Percentiles rank a stretch among this genome's conserved stretches.
Evolutionary conservation across 192 early-diverging fungal genomes (phyloP).

Genomic region (Backusella circina): DNA sequence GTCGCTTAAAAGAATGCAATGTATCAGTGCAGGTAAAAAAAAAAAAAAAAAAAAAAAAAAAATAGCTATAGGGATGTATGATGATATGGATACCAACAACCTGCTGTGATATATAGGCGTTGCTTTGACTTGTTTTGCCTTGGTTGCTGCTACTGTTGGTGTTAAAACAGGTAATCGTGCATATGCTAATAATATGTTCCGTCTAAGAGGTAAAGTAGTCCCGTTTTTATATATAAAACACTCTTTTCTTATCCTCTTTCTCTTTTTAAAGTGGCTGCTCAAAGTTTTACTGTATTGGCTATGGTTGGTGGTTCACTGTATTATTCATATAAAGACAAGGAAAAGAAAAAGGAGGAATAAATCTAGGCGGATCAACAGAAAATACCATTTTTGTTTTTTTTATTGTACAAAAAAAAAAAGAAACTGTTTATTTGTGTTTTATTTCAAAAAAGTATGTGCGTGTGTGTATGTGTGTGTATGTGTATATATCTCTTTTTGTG

Average conservation of each 20-base stretch:
- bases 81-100: no score
- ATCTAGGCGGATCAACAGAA: not conserved
- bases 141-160: conserved; percentile 35
- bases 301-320: conserved; percentile 24
- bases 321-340: conserved; percentile 11
- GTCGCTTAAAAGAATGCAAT: no score
- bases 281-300: conserved; percentile 26
- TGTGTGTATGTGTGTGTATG: no score
- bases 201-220: conserved; percentile 25
- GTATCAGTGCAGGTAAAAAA: no score
- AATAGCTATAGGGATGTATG: not conserved
- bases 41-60: not conserved
- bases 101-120: conserved; percentile 18
- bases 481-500: not conserved
- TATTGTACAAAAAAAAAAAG: no score
- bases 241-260: not conserved
- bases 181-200: conserved; percentile 39
- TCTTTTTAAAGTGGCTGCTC: conserved; percentile 18
- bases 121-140: conserved; percentile 37
- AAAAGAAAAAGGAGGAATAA: conserved; percentile 5
- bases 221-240: not conserved
- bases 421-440: no score
- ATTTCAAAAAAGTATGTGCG: no score
- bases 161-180: conserved; percentile 27
- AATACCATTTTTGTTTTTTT: no score